Evolutionary conservation across 2,329 filamentous ascomycete genomes (phyloP).

Genomic region (Magnaporthales sp.): DNA sequence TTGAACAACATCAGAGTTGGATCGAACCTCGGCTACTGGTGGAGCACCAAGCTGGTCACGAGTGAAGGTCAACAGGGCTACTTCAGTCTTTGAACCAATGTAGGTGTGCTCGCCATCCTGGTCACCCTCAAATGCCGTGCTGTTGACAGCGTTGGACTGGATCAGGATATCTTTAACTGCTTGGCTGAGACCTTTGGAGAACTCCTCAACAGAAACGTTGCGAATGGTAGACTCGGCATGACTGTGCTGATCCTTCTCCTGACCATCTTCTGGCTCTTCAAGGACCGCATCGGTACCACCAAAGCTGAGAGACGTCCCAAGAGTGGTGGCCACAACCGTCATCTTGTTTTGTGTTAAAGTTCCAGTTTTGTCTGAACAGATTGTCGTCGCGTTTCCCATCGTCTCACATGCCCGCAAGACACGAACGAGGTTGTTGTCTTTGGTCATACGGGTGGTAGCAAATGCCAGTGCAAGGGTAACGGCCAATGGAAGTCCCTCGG

Average conservation of each 20-base stretch:
- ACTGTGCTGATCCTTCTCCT: conserved; percentile 13
- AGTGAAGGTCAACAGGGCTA: conserved; percentile 62
- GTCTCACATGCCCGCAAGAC: conserved; percentile 60
- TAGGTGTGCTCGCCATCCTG: conserved; percentile 58
- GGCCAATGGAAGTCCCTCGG: conserved; percentile 56
- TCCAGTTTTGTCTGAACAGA: conserved; percentile 61
- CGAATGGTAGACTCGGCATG: conserved; percentile 11
- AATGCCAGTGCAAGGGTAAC: conserved; percentile 60
- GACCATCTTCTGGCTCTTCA: background rate
- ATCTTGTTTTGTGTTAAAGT: conserved; percentile 62
- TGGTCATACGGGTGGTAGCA: conserved; percentile 58
- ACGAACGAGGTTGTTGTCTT: conserved; percentile 63
- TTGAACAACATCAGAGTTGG: conserved; percentile 34
- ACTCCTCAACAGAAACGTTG: conserved; percentile 1
- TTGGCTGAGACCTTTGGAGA: conserved; percentile 27
- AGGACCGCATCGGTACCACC: conserved; percentile 1
- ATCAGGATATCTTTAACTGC: conserved; percentile 41
- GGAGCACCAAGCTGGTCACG: conserved; percentile 59
- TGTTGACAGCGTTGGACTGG: conserved; percentile 56
- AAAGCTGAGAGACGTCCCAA: conserved; percentile 48
- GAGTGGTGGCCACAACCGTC: conserved; percentile 53
- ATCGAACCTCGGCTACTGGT: conserved; percentile 53
- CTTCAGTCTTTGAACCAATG: conserved; percentile 72
- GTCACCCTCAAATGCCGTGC: conserved; percentile 69
- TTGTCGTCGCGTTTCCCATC: conserved; percentile 54